phyloP scores from a whole-genome alignment of 2,329 filamentous ascomycete genomes.

The Trichothecium roseum region DNA sequence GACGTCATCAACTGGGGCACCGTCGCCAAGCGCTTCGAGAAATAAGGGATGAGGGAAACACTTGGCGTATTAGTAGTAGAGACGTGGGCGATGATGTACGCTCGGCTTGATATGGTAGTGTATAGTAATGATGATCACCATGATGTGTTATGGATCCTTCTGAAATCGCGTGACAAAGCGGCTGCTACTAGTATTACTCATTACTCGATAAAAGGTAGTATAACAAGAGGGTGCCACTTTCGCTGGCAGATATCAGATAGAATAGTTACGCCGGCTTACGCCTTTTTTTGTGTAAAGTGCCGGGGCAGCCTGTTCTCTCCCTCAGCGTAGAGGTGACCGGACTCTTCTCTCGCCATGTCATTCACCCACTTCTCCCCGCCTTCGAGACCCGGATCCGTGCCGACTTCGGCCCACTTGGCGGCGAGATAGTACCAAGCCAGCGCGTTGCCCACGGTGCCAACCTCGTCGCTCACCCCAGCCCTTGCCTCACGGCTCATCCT shows the following conservation, averaged over 20 bases:
- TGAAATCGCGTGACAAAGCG: no score
- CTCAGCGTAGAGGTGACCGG: constrained; percentile 45
- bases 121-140: constrained; percentile 2
- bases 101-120: constrained; percentile 1
- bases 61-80: no score
- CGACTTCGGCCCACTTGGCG: constrained; percentile 48
- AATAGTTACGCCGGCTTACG: background rate
- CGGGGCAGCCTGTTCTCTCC: constrained; percentile 50
- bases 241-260: no score
- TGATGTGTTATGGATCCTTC: no score
- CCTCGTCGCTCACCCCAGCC: constrained; percentile 66
- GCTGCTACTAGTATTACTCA: no score
- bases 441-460: constrained; percentile 70
- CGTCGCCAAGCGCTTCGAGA: constrained; percentile 64
- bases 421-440: constrained; percentile 71
- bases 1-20: constrained; percentile 94
- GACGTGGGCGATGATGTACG: background rate
- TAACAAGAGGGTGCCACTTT: no score
- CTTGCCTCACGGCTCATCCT: constrained; percentile 56
- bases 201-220: no score
- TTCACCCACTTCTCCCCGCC: constrained; percentile 39
- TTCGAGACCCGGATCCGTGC: constrained; percentile 34
- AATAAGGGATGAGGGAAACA: no score
- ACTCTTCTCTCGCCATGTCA: constrained; percentile 30
- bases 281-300: constrained; percentile 3